These are phyloP conservation scores for Phialophora expanda DNA, from an alignment of 2,329 filamentous ascomycete genomes.

Conservation along the genomic window DNA sequence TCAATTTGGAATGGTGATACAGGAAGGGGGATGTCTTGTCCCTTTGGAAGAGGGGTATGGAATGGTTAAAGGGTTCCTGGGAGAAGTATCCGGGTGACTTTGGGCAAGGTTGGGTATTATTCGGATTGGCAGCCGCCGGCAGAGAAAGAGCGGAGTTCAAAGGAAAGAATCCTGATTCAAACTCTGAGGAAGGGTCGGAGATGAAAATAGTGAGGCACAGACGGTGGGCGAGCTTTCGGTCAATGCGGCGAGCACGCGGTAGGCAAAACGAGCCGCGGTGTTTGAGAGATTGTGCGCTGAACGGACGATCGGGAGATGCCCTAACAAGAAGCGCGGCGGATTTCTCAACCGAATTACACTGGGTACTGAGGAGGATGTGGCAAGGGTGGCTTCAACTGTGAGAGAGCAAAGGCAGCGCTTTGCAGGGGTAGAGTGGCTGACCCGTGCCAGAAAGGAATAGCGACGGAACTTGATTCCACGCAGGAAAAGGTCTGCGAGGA, in stretches of 20 bases:
- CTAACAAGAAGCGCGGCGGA: background rate
- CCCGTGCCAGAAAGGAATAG: background rate
- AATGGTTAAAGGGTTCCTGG: background rate
- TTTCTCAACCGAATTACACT: background rate
- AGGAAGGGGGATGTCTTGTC: background rate
- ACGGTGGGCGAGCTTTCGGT: background rate
- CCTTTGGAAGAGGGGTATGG: background rate
- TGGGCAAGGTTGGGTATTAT: background rate
- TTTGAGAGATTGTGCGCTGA: background rate
- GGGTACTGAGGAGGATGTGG: background rate
- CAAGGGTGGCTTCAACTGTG: background rate
- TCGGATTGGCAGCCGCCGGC: background rate
- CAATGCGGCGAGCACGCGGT: background rate
- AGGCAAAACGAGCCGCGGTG: background rate
- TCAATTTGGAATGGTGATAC: background rate
- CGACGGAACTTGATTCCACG: background rate
- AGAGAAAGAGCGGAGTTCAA: background rate
- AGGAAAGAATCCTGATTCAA: slow-evolving; percentile 1
- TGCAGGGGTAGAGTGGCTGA: slow-evolving; percentile 9
- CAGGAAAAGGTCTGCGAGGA: background rate
- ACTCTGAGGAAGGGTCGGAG: background rate
- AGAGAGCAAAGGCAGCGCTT: background rate
- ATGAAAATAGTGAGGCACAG: background rate
- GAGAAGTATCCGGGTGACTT: background rate
- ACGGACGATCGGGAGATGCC: background rate